A percentile compares a stretch with the other conserved stretches of the same genome.
phyloP scores from a whole-genome alignment of 2,329 filamentous ascomycete genomes.

The Colletotrichum tofieldiae region DNA sequence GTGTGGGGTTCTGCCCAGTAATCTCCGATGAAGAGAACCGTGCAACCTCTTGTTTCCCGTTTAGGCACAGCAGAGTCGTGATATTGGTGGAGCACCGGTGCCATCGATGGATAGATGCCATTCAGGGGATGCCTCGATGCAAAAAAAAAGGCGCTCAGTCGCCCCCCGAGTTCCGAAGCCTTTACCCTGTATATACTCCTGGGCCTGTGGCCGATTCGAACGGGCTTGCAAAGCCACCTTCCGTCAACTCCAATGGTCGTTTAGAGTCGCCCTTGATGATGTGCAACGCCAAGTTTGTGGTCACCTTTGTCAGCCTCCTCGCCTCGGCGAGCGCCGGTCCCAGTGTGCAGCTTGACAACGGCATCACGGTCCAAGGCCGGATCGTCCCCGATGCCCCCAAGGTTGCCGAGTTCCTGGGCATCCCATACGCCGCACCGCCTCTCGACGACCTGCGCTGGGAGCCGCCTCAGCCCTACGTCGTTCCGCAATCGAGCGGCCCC shows the following conservation, averaged over 20 bases:
- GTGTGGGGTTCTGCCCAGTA: constrained; percentile 29
- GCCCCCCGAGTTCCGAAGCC: constrained; percentile 26
- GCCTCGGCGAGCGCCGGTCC: constrained; percentile 33
- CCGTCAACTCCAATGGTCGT: constrained; percentile 7
- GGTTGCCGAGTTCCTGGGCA: constrained; percentile 48
- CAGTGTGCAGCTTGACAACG: constrained; percentile 33
- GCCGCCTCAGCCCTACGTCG: constrained; percentile 50
- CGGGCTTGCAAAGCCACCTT: neutral
- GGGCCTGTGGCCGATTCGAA: neutral
- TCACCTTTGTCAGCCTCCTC: constrained; percentile 33
- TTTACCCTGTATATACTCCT: constrained; percentile 4
- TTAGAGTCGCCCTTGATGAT: constrained; percentile 25
- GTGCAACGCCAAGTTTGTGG: constrained; percentile 35
- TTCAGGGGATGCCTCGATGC: constrained; percentile 8
- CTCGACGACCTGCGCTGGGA: constrained; percentile 65
- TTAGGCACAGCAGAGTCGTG: constrained; percentile 23
- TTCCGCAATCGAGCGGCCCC: constrained; percentile 13
- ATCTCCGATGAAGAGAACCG: constrained; percentile 35
- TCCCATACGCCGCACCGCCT: constrained; percentile 73
- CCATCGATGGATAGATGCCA: constrained; percentile 2
- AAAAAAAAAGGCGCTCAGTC: neutral
- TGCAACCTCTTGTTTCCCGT: constrained; percentile 17
- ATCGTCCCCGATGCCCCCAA: constrained; percentile 31
- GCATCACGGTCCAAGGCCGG: constrained; percentile 33
- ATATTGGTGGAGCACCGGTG: constrained; percentile 24